A percentile compares a stretch with the other conserved stretches of the same genome.
Evolutionary conservation across 164 flowering plant genomes (phyloP).

Genomic region (Echeveria elegans): DNA sequence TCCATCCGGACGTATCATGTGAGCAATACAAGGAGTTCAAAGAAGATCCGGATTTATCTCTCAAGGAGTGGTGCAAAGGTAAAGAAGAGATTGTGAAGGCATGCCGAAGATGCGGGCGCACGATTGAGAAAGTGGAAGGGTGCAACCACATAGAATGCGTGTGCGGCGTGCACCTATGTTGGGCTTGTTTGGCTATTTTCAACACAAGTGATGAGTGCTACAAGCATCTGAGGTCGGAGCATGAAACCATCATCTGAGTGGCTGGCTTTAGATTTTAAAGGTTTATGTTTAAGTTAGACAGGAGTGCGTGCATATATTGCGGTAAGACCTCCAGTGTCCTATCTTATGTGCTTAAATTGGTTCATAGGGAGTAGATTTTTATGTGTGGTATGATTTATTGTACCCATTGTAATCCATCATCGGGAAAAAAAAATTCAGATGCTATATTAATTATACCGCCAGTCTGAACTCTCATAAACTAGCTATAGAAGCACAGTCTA

Average conservation of each 20-base stretch:
- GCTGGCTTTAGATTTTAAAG: not conserved
- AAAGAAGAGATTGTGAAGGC: conserved; percentile 72
- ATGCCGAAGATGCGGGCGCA: conserved; percentile 60
- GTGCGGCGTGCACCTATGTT: conserved; percentile 85
- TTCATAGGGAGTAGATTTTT: too few relatives aligned
- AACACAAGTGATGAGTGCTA: conserved; percentile 60
- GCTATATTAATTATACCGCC: too few relatives aligned
- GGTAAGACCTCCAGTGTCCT: too few relatives aligned
- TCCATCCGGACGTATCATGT: conserved; percentile 66
- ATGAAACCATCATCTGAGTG: conserved; percentile 30
- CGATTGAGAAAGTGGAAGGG: conserved; percentile 88
- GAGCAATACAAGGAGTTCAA: conserved; percentile 65
- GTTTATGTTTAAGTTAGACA: not conserved
- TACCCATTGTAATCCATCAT: too few relatives aligned
- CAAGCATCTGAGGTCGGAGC: conserved; percentile 54
- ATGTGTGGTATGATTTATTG: too few relatives aligned
- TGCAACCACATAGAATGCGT: conserved; percentile 84
- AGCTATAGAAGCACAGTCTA: too few relatives aligned
- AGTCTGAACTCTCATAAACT: too few relatives aligned
- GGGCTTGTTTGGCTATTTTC: conserved; percentile 69
- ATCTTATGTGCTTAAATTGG: too few relatives aligned
- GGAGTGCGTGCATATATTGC: too few relatives aligned
- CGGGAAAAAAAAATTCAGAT: too few relatives aligned
- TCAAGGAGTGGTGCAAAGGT: conserved; percentile 69
- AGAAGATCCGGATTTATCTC: conserved; percentile 74